Evolutionary conservation across 2,329 filamentous ascomycete genomes (phyloP).

Genomic region (Conoideocrella luteorostrata): DNA sequence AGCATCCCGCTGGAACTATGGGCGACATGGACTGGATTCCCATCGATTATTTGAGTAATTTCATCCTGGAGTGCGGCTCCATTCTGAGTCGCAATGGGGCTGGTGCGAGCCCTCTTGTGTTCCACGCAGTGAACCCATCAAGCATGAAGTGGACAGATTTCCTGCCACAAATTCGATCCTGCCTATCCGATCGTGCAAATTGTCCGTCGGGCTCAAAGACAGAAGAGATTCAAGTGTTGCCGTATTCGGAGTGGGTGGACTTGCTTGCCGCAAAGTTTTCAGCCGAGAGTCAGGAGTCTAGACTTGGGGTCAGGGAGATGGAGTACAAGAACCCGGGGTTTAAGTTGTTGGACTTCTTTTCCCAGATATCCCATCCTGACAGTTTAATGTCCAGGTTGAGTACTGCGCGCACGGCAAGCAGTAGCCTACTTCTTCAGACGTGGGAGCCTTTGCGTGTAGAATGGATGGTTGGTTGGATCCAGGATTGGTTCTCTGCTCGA

Average conservation of each 20-base stretch:
- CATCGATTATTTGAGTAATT: constrained; percentile 1
- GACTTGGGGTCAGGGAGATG: background rate
- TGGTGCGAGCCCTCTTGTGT: background rate
- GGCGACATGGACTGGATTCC: constrained; percentile 11
- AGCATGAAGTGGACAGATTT: constrained; percentile 7
- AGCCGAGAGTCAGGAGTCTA: background rate
- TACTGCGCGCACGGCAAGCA: background rate
- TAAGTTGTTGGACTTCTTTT: constrained; percentile 9
- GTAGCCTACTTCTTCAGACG: background rate
- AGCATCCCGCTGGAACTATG: background rate
- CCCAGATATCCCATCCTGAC: background rate
- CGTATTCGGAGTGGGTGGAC: constrained; percentile 3
- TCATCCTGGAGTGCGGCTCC: constrained; percentile 2
- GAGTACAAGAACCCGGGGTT: constrained; percentile 1
- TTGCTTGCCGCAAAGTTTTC: background rate
- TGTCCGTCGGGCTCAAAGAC: background rate
- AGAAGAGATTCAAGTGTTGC: background rate
- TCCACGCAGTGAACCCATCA: constrained; percentile 7
- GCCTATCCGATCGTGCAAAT: background rate
- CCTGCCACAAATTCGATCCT: background rate
- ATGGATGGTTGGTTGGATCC: constrained; percentile 9
- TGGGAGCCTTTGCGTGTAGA: constrained; percentile 5
- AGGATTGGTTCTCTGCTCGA: constrained; percentile 2
- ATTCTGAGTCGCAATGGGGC: background rate
- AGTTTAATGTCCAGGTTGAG: background rate